Conservation (phyloP, 805 yeast genomes). For the Debaryomyces castellii region DNA sequence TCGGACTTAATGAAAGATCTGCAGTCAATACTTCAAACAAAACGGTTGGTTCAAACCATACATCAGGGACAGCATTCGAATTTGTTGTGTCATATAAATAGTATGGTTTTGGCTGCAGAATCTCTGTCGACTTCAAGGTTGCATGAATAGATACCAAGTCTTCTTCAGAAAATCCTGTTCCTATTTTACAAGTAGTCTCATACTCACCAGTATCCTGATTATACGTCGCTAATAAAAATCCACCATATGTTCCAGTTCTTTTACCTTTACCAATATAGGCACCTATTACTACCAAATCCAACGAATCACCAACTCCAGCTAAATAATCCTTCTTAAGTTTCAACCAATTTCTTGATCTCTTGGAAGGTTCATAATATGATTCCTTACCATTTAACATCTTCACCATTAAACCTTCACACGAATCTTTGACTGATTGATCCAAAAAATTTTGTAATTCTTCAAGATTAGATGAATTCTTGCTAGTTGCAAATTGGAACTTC, state of each 20-base stretch:
- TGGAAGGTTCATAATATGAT: constrained; percentile 88
- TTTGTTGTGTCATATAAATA: constrained; percentile 60
- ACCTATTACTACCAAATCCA: constrained; percentile 90
- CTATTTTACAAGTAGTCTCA: constrained; percentile 95
- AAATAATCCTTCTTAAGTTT: constrained; percentile 93
- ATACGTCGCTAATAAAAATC: constrained; percentile 86
- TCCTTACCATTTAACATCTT: constrained; percentile 81
- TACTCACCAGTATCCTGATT: constrained; percentile 89
- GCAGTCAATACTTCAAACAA: constrained; percentile 91
- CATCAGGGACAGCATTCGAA: constrained; percentile 77
- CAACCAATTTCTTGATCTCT: constrained; percentile 92
- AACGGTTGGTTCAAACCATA: constrained; percentile 87
- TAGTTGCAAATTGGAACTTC: constrained; percentile 77
- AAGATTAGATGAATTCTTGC: constrained; percentile 64
- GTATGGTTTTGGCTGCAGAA: constrained; percentile 61
- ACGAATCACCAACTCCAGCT: constrained; percentile 93
- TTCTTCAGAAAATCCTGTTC: constrained; percentile 94
- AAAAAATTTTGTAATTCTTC: constrained; percentile 79
- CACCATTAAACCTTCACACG: constrained; percentile 97
- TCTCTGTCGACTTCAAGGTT: constrained; percentile 66
- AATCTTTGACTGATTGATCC: constrained; percentile 83
- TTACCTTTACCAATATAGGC: constrained; percentile 94
- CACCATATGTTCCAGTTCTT: constrained; percentile 94
- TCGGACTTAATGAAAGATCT: constrained; percentile 83
- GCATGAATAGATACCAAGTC: constrained; percentile 60